These are phyloP conservation scores for Plectosphaerella plurivora DNA, from an alignment of 2,329 filamentous ascomycete genomes.

Conservation along the genomic window DNA sequence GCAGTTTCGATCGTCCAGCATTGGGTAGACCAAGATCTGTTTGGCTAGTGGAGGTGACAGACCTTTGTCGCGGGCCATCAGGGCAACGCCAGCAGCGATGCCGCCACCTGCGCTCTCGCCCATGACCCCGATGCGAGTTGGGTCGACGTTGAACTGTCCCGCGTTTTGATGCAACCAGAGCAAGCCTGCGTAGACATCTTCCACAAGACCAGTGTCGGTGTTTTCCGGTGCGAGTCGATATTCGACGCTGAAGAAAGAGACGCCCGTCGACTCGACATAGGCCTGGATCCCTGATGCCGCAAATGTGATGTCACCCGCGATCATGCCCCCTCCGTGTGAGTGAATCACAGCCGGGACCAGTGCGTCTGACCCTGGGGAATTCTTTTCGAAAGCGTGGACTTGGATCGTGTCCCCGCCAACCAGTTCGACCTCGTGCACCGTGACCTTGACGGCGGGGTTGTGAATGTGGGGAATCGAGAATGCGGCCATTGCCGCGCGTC, in stretches of 20 bases:
- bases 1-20: constrained; percentile 24
- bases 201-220: constrained; percentile 23
- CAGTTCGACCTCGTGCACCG: too few species aligned
- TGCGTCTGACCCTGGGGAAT: too few species aligned
- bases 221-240: constrained; percentile 39
- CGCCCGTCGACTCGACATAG: constrained; percentile 18
- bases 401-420: too few species aligned
- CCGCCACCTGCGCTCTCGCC: constrained; percentile 17
- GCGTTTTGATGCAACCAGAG: constrained; percentile 18
- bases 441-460: too few species aligned
- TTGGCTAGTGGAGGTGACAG: constrained; percentile 20
- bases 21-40: constrained; percentile 27
- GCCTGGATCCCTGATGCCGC: constrained; percentile 16
- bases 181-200: constrained; percentile 28
- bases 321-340: constrained; percentile 36
- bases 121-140: constrained; percentile 13
- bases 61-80: constrained; percentile 31
- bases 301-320: constrained; percentile 22
- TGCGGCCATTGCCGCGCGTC: too few species aligned
- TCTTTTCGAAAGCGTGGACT: too few species aligned
- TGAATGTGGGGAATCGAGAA: too few species aligned
- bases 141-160: constrained; percentile 13
- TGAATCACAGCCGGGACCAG: constrained; percentile 23
- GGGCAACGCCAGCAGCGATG: constrained; percentile 17
- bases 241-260: constrained; percentile 30